These are phyloP conservation scores for Leishmania braziliensis DNA, from an alignment of 208 protist genomes.

Conservation along the genomic window DNA sequence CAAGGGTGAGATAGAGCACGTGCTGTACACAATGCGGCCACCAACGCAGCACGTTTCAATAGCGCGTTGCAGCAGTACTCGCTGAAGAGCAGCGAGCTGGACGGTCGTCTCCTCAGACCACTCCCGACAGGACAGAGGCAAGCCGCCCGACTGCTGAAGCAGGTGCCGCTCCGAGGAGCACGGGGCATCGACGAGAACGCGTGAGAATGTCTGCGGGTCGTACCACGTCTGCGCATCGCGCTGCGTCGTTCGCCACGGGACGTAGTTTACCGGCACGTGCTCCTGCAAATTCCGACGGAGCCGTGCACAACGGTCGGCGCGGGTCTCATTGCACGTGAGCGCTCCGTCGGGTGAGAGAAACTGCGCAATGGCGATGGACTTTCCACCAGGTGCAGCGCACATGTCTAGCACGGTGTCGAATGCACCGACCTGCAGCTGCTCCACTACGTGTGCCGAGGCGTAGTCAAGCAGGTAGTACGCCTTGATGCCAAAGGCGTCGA, in stretches of 20 bases:
- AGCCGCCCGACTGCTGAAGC: slow-evolving; percentile 61
- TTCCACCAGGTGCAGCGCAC: slow-evolving; percentile 80
- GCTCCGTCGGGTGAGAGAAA: slow-evolving; percentile 65
- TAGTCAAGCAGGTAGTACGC: slow-evolving; percentile 87
- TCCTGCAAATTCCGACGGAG: slow-evolving; percentile 73
- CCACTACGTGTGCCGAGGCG: slow-evolving; percentile 68
- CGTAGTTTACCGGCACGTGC: slow-evolving; percentile 71
- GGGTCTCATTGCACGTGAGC: slow-evolving; percentile 79
- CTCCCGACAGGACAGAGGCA: slow-evolving; percentile 44
- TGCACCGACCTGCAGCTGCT: slow-evolving; percentile 71
- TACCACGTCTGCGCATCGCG: slow-evolving; percentile 77
- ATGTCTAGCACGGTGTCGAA: slow-evolving; percentile 86
- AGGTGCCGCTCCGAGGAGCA: slow-evolving; percentile 94
- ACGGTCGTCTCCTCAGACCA: slow-evolving; percentile 46
- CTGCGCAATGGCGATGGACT: slow-evolving; percentile 79
- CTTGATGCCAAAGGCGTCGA: slow-evolving; percentile 67
- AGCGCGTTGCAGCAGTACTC: slow-evolving; percentile 65
- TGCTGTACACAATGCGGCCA: slow-evolving; percentile 92
- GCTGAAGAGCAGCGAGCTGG: slow-evolving; percentile 58
- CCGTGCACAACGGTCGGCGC: slow-evolving; percentile 57
- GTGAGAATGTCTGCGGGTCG: slow-evolving; percentile 61
- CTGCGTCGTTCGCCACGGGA: slow-evolving; percentile 61
- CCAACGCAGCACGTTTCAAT: slow-evolving; percentile 76
- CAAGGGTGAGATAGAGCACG: slow-evolving; percentile 84
- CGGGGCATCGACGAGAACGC: slow-evolving; percentile 92